These are phyloP conservation scores for Pseudocercospora eumusae DNA, from an alignment of 2,329 filamentous ascomycete species.

Conservation along the genomic window DNA sequence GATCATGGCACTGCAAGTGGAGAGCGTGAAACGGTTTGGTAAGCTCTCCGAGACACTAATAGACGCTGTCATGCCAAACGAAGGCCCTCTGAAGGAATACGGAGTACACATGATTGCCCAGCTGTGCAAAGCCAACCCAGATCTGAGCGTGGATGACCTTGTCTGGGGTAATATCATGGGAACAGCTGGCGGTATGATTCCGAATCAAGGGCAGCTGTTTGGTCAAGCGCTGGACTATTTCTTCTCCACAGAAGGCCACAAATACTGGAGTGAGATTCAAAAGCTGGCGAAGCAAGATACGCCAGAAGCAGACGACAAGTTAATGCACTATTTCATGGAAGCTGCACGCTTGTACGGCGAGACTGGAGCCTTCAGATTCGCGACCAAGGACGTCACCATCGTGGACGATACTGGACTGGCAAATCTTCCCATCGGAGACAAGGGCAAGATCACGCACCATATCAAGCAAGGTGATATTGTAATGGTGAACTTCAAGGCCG, in stretches of 20 bases:
- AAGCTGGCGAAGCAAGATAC: slow-evolving; percentile 50
- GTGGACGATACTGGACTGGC: slow-evolving; percentile 35
- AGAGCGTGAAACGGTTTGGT: slow-evolving; percentile 45
- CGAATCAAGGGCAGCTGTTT: slow-evolving; percentile 61
- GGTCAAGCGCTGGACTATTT: slow-evolving; percentile 60
- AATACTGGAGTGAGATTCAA: slow-evolving; percentile 44
- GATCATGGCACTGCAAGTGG: slow-evolving; percentile 53
- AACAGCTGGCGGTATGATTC: slow-evolving; percentile 58
- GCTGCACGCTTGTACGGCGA: slow-evolving; percentile 48
- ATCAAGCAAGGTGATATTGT: slow-evolving; percentile 44
- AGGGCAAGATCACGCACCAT: slow-evolving; percentile 31
- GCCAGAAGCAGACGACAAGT: slow-evolving; percentile 49
- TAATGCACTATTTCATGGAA: slow-evolving; percentile 56
- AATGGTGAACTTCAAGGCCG: slow-evolving; percentile 48
- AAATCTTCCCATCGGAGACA: slow-evolving; percentile 17
- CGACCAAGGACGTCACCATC: slow-evolving; percentile 39
- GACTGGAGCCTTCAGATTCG: slow-evolving; percentile 46
- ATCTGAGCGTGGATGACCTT: slow-evolving; percentile 50
- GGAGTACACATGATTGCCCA: slow-evolving; percentile 59
- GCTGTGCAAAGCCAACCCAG: slow-evolving; percentile 48
- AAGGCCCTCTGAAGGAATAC: slow-evolving; percentile 52
- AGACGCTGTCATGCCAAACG: slow-evolving; percentile 42
- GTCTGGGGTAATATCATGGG: slow-evolving; percentile 61
- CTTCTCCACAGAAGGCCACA: slow-evolving; percentile 49
- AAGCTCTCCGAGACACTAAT: slow-evolving; percentile 47